Base-by-base conservation (phyloP, 2,329 filamentous ascomycete genomes). In the Epichloe sibirici region DNA sequence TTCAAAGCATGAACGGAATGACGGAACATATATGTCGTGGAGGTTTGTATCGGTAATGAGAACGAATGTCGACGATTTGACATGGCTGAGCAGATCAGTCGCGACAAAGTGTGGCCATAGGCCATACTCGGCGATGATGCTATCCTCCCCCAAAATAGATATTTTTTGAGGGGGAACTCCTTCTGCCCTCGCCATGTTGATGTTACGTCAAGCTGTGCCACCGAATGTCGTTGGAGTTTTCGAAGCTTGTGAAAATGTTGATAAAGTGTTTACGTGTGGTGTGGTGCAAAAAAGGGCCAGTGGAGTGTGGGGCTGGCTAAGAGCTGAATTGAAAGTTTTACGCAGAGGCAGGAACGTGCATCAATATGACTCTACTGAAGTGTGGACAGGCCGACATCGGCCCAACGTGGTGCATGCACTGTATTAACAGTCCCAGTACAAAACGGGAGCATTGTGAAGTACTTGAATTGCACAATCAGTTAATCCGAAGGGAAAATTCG, bases 21-120 rank as follows among this genome's bases (percentile, higher is more conserved):
- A 66, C n/a, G 88, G 82, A 1, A 90, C 83, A 69, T 97, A 97
- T 61, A 84, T 78, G 23, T 84, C 77, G 56, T 79, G 81, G 56
- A 98, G 81, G 66, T 97, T 97, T 45, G 90, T 95, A 71, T 98
- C 93, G 68, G 93, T 97, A 63, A 98, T 88, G 56, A 98, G 83
- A 54, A 97, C 86, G 67, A 97, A 98, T 56, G 91, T 97, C 17
- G 90, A 94, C 21, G 90, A 93, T 49, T 79, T 70, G 55, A 93
- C 75, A 65, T 85, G 87, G 52, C 77, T 71, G 57, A 97, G 75
- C 53, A 98, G 77, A 69, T 98, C 91, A 59, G 83, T 72, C 51
- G 84, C 82, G 57, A 97, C 83, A 66, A 87, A 93, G 64, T 78
- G 78, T 57, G 85, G 80, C 88, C 90, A 96, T 52, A 98, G 80